Evolutionary conservation across 2,329 filamentous ascomycete species (phyloP), one percentile per base, ranked within the genome.

Genomic region (Talaromyces sp.): DNA sequence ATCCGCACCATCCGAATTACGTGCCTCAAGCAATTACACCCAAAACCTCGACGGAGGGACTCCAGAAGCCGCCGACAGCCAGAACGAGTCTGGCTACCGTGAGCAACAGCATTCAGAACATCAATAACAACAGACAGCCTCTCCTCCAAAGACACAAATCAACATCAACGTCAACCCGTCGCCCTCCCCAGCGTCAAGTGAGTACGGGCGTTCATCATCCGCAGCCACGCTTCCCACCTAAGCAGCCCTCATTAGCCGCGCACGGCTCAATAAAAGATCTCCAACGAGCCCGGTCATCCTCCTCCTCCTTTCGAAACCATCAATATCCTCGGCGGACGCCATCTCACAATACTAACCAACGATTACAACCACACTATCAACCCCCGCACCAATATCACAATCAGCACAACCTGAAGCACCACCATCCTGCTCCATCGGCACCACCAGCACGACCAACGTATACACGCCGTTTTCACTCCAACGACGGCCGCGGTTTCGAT

Each of bases 1-100:
- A 70, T 54, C 69, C 71, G 1, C 70, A 71, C 23, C 69, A 70
- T 55, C 69, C 72, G 5, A 68, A 69, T 52, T 70, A 68, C 48
- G 61, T 66, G 6, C 63, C 68, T n/a, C 61, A 62, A 14, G 42
- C 66, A 23, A 67, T 60, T 16, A 56, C 67, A 63, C 58, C 39
- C 21, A 61, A 42, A 18, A 1, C 40, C n/a, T 58, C 50, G 35
- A 65, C 48, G 8, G 48, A 21, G 21, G 57, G 48, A 55, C 59
- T 58, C 18, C 59, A 44, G 3, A 66, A 46, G 28, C 25, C 63
- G 1, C 8, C n/a, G 35, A 25, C 21, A 57, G 2, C 35, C 2
- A 57, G 54, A 11, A n/a, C 12, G 35, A 40, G 39, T n/a, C 18
- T 14, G 5, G 31, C n/a, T 54, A 31, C 50, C 12, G 11, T 23